phyloP scores from a whole-genome alignment of 352 stramenopile species.

The Saprolegnia diclina region DNA sequence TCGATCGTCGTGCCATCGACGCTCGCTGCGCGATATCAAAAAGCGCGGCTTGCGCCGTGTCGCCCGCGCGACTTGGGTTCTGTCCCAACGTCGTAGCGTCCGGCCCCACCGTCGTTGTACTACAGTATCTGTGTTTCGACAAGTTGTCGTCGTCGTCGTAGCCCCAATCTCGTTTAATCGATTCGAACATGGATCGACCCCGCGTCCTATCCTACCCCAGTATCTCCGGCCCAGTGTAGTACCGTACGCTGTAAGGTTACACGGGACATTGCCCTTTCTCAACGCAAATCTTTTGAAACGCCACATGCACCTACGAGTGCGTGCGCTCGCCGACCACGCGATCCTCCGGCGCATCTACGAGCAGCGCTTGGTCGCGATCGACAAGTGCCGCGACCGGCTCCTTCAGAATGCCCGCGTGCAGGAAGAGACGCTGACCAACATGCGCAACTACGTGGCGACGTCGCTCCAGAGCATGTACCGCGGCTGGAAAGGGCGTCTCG shows the following conservation, averaged over 20 bases:
- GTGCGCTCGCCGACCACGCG: neutral
- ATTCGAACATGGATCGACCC: too few species aligned
- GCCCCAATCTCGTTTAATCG: too few species aligned
- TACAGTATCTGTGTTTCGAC: too few species aligned
- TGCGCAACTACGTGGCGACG: conserved; percentile 66
- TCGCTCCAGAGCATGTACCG: conserved; percentile 59
- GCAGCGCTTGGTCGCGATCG: neutral
- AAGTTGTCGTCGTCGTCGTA: too few species aligned
- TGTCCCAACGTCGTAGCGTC: too few species aligned
- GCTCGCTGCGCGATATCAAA: neutral
- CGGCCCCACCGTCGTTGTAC: too few species aligned
- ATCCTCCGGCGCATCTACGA: conserved; percentile 24
- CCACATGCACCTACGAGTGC: neutral
- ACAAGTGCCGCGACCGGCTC: conserved; percentile 1
- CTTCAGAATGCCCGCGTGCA: conserved; percentile 32
- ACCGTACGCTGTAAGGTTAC: too few species aligned
- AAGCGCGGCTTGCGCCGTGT: neutral
- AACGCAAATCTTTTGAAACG: neutral
- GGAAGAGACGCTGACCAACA: conserved; percentile 68
- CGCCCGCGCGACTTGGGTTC: too few species aligned
- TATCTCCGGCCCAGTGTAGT: too few species aligned
- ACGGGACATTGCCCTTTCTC: too few species aligned
- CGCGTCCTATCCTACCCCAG: too few species aligned
- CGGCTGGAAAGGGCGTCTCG: conserved; percentile 49
- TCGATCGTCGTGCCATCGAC: neutral